phyloP scores from a whole-genome alignment of 495 filamentous ascomycete species.

The Venustampulla echinocandica region DNA sequence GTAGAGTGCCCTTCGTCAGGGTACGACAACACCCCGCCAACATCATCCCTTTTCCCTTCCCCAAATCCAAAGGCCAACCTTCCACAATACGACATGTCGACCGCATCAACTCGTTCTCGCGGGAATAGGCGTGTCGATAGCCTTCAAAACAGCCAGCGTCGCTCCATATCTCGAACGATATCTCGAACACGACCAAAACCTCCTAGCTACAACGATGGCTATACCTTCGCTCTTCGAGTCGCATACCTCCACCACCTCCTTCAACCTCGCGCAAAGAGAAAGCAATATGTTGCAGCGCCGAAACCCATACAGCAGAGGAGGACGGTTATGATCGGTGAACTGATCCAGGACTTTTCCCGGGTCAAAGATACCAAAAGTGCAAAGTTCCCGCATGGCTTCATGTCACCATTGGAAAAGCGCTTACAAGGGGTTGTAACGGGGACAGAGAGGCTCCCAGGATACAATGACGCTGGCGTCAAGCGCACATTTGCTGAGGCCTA shows the following conservation, averaged over 20 bases:
- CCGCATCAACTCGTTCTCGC: conserved; percentile 31
- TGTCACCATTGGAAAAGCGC: conserved; percentile 70
- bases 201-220: conserved; percentile 64
- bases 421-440: conserved; percentile 70
- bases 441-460: conserved; percentile 66
- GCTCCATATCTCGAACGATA: conserved; percentile 25
- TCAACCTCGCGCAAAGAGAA: conserved; percentile 77
- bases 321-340: conserved; percentile 56
- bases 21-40: no score
- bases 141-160: conserved; percentile 28
- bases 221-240: conserved; percentile 79
- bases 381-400: conserved; percentile 70
- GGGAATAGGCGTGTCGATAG: conserved; percentile 37
- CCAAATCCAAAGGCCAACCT: no score
- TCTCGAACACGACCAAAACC: conserved; percentile 31
- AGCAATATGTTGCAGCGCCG: conserved; percentile 66
- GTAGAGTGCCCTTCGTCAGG: no score
- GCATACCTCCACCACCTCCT: conserved; percentile 92
- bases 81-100: conserved; percentile 31
- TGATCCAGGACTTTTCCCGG: conserved; percentile 69
- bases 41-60: no score
- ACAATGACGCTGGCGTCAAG: conserved; percentile 65
- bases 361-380: conserved; percentile 61
- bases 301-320: conserved; percentile 53
- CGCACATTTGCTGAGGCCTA: conserved; percentile 74